A percentile compares a stretch with the other conserved stretches of the same genome.
Conservation (phyloP, 768 basidiomycete genomes). For the Mycena rebaudengoi region DNA sequence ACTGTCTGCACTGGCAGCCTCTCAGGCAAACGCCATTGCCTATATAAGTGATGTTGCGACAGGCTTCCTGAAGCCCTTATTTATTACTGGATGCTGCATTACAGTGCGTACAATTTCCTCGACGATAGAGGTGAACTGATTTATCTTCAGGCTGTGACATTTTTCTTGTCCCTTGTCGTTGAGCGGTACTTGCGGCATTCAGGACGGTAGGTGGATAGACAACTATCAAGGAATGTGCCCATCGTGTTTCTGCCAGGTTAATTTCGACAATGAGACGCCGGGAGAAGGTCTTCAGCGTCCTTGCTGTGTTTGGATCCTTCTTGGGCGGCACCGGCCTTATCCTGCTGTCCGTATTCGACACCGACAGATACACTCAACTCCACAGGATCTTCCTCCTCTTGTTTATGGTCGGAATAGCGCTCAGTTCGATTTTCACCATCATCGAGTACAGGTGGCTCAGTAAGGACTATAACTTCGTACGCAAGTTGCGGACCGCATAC, state of each 20-base stretch:
- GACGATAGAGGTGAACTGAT: not conserved
- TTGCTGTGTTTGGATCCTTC: slow-evolving; percentile 69
- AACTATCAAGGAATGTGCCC: not conserved
- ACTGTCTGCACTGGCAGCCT: slow-evolving; percentile 47
- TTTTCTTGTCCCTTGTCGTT: slow-evolving; percentile 65
- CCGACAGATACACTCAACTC: slow-evolving; percentile 54
- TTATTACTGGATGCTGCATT: slow-evolving; percentile 69
- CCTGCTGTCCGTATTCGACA: slow-evolving; percentile 78
- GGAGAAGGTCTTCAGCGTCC: slow-evolving; percentile 60
- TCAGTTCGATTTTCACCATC: slow-evolving; percentile 80
- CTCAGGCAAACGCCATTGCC: slow-evolving; percentile 65
- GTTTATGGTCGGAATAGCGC: slow-evolving; percentile 75
- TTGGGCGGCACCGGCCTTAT: slow-evolving; percentile 73
- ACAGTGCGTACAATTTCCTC: slow-evolving; percentile 41
- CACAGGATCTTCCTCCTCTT: slow-evolving; percentile 74
- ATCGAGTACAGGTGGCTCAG: slow-evolving; percentile 77
- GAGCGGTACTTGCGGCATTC: slow-evolving; percentile 74
- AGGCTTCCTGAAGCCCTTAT: slow-evolving; percentile 76
- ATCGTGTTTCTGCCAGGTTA: slow-evolving; percentile 49
- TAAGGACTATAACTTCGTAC: slow-evolving; percentile 57
- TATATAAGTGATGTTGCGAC: slow-evolving; percentile 87
- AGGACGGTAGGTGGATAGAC: slow-evolving; percentile 54
- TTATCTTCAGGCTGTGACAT: slow-evolving; percentile 50
- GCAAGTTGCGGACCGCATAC: slow-evolving; percentile 62
- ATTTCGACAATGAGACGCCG: slow-evolving; percentile 63